Evolutionary conservation across 176 grass and related monocot genomes (phyloP).

Genomic region (Sorghum bicolor): Sorghum_bicolor_NCBIv3 NC_012875.2:40792001-40792500

Average conservation of each 20-base stretch:
- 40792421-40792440: neutral
- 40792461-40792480: neutral
- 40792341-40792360: neutral
- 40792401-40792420: neutral
- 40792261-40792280: neutral
- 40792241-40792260: neutral
- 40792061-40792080: neutral
- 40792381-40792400: neutral
- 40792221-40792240: neutral
- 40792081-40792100: neutral
- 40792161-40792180: neutral
- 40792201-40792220: neutral
- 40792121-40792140: neutral
- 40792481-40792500: neutral
- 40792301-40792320: neutral
- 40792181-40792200: neutral
- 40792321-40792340: neutral
- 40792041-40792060: neutral
- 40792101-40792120: neutral
- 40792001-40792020: neutral
- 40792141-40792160: neutral
- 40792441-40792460: neutral
- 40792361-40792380: neutral
- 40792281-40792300: neutral
- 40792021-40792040: slow-evolving; percentile 3